Conservation (phyloP, 2,329 filamentous ascomycete species). For the Cladophialophora carrionii region DNA sequence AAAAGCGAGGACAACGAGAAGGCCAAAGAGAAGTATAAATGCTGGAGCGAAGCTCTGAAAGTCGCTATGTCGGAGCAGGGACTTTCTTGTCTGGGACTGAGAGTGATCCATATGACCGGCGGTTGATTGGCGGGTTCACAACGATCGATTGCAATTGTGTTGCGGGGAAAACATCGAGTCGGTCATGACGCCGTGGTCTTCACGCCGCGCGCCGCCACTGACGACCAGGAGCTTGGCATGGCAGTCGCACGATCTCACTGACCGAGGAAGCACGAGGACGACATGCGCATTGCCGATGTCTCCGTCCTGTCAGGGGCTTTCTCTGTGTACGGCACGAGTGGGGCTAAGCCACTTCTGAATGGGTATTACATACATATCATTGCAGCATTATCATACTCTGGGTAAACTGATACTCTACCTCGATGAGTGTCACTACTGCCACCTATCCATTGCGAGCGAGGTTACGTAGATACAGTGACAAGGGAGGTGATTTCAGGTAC, state of each 20-base stretch:
- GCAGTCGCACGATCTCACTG: neutral
- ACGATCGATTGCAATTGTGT: neutral
- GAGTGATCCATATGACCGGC: conserved; percentile 28
- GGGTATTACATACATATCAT: too few species aligned
- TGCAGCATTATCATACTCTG: too few species aligned
- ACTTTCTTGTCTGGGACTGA: conserved; percentile 23
- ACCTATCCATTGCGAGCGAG: too few species aligned
- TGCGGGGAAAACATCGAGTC: conserved; percentile 35
- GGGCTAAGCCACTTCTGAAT: too few species aligned
- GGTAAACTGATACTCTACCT: too few species aligned
- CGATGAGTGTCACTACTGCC: too few species aligned
- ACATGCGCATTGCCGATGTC: too few species aligned
- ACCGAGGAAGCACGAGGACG: too few species aligned
- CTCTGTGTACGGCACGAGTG: too few species aligned
- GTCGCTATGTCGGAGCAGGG: conserved; percentile 10
- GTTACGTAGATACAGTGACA: too few species aligned
- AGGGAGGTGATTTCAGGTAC: too few species aligned
- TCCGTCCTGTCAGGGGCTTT: too few species aligned
- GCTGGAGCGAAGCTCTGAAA: conserved; percentile 27
- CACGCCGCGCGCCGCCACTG: neutral
- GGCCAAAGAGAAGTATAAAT: conserved; percentile 34
- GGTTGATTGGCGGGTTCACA: conserved; percentile 19
- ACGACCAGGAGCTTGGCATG: neutral
- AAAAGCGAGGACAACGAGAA: conserved; percentile 33
- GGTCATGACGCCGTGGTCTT: conserved; percentile 8